Base-by-base conservation (phyloP, 2,329 filamentous ascomycete species). In the Graphium sp. region DNA sequence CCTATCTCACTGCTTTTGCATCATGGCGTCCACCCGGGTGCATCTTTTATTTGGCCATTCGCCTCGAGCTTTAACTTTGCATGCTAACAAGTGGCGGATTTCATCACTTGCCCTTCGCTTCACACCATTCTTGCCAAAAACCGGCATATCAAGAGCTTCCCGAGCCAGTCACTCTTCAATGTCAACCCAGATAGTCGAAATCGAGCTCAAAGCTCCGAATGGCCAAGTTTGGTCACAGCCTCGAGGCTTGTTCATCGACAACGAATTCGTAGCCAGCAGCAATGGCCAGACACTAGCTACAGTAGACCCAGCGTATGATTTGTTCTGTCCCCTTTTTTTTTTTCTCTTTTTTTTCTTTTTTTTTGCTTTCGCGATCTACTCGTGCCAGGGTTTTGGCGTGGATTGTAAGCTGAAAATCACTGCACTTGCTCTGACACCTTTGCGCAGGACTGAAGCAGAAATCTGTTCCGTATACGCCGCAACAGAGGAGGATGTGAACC, bases 231-330 rank as follows among this genome's bases (percentile, higher is more conserved):
- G 80, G 53, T 58, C 52, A 9, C 76, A 83, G 55, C 78, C 79
- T 3, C 60, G 68, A 24, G 81, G 81, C n/a, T 62, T 87, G 7
- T 85, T 84, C 52, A 83, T 85, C 55, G 78, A 81, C 57, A 83
- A 84, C 38, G 75, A 83, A 46, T 85, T 80, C 47, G 72, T 82
- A 30, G 60, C 69, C 41, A 69, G 73, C 32, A 71, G 63, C 47
- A 65, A 64, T 10, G 72, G 66, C 24, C 60, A 73, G 44, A 79
- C 63, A 39, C 62, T 84, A 30, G 56, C 62, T 10, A 65, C 67
- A 12, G 66, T 82, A 41, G 82, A 82, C 44, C 79, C 79, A 25
- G 66, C 66, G 73, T 79, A 55, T 36, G 59, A 44, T 20, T 22
- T 18, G 18, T 12, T 15, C 28, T 22, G 6, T 31, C 24, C 11